These are phyloP conservation scores for Obba rivulosa DNA, from an alignment of 768 basidiomycete species.

Conservation along the genomic window DNA sequence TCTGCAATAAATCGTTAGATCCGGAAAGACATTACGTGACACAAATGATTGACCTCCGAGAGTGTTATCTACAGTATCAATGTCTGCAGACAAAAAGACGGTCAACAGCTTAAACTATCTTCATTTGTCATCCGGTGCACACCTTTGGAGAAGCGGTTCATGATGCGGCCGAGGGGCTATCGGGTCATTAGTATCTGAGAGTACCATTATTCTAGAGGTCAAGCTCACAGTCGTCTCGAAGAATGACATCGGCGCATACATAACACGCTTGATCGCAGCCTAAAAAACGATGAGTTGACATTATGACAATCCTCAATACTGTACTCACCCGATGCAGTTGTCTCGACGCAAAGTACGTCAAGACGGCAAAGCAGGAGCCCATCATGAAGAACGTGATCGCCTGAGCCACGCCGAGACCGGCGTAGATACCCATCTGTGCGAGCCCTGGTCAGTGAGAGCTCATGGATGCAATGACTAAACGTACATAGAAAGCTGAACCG, in stretches of 20 bases:
- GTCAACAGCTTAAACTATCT: no score
- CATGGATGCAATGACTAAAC: constrained; percentile 18
- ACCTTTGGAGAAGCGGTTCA: constrained; percentile 88
- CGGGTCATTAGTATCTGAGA: not conserved
- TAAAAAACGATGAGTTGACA: constrained; percentile 16
- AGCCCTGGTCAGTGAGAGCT: not conserved
- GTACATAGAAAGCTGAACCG: constrained; percentile 66
- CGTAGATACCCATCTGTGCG: constrained; percentile 76
- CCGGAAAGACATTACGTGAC: not conserved
- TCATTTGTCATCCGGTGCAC: constrained; percentile 10
- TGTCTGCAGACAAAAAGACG: constrained; percentile 35
- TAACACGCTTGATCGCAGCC: constrained; percentile 60
- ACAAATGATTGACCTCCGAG: constrained; percentile 41
- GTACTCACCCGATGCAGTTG: constrained; percentile 49
- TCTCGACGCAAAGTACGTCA: constrained; percentile 78
- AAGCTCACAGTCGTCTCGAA: constrained; percentile 73
- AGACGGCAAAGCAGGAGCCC: constrained; percentile 56
- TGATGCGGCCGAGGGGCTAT: constrained; percentile 74
- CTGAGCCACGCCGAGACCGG: constrained; percentile 63
- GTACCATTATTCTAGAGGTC: not conserved
- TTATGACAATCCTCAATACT: not conserved
- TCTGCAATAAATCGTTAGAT: constrained; percentile 33
- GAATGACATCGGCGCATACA: constrained; percentile 86
- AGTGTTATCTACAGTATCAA: constrained; percentile 76
- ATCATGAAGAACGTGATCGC: constrained; percentile 64